Conservation (phyloP, 345 rosid genomes). For the Rhizophora mangle region DNA sequence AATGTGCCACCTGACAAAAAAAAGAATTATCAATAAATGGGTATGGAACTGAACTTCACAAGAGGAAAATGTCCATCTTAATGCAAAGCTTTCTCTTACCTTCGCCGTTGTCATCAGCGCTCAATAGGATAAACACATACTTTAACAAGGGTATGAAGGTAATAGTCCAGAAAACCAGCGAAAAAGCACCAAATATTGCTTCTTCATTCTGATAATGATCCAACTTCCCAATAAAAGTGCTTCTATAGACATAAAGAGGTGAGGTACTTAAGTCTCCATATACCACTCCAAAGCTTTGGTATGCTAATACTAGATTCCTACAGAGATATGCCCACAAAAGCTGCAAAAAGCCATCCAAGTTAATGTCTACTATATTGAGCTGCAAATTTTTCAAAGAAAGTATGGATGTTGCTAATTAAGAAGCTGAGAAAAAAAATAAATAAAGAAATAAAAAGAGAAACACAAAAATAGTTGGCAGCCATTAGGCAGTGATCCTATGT, state of each 20-base stretch:
- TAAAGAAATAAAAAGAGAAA: too few species aligned
- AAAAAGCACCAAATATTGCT: conserved; percentile 73
- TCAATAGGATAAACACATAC: conserved; percentile 54
- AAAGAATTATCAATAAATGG: conserved; percentile 20
- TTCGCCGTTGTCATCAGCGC: conserved; percentile 86
- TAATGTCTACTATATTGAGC: neutral
- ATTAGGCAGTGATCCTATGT: neutral
- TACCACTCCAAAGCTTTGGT: conserved; percentile 90
- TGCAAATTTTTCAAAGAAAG: neutral
- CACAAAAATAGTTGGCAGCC: neutral
- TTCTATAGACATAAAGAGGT: conserved; percentile 73
- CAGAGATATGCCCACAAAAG: conserved; percentile 62
- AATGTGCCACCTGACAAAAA: conserved; percentile 69
- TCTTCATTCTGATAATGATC: conserved; percentile 50
- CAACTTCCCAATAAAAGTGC: conserved; percentile 60
- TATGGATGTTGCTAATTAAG: neutral
- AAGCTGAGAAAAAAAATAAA: neutral
- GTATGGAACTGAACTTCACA: neutral
- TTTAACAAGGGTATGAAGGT: conserved; percentile 75
- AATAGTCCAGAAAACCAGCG: conserved; percentile 88
- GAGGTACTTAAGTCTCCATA: conserved; percentile 86
- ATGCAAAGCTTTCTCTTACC: conserved; percentile 36
- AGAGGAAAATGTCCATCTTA: neutral
- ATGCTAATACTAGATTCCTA: conserved; percentile 67
- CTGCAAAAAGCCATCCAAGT: conserved; percentile 44